phyloP scores from a whole-genome alignment of 768 basidiomycete genomes.

The Mycena crocata region DNA sequence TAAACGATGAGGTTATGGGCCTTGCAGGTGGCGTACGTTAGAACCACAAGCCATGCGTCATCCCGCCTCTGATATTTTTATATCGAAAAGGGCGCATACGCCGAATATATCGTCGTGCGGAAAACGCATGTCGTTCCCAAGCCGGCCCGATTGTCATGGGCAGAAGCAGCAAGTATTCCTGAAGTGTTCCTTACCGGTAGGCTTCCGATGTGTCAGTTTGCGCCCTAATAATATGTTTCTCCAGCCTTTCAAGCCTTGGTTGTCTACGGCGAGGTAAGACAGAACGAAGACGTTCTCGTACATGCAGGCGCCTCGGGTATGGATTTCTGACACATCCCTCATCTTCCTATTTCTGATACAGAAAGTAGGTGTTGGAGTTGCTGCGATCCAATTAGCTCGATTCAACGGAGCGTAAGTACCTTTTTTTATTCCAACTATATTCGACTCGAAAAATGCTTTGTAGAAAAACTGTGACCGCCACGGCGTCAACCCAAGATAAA shows the following conservation, averaged over 20 bases:
- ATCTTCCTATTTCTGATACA: not conserved
- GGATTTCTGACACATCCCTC: not conserved
- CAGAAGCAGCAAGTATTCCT: conserved; percentile 87
- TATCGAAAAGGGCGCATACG: conserved; percentile 89
- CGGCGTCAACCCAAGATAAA: conserved; percentile 88
- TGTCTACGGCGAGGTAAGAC: conserved; percentile 73
- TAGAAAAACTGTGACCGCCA: conserved; percentile 81
- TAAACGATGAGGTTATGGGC: conserved; percentile 82
- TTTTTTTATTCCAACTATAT: conserved; percentile 16
- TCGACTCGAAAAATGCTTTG: conserved; percentile 21
- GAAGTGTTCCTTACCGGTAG: conserved; percentile 91
- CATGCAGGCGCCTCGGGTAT: conserved; percentile 88
- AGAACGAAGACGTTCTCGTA: conserved; percentile 81
- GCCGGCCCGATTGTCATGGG: conserved; percentile 81
- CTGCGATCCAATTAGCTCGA: conserved; percentile 89
- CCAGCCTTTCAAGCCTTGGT: conserved; percentile 65
- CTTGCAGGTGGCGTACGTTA: conserved; percentile 81
- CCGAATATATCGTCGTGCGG: conserved; percentile 81
- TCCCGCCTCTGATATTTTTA: conserved; percentile 16
- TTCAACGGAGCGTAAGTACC: conserved; percentile 74
- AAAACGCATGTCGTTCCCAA: conserved; percentile 79
- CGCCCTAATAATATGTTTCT: conserved; percentile 9
- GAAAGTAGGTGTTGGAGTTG: conserved; percentile 74
- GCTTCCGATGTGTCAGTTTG: conserved; percentile 22
- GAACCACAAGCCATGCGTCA: conserved; percentile 13